These are phyloP conservation scores for Botryosphaeria dothidea DNA, from an alignment of 2,329 filamentous ascomycete genomes.

Conservation along the genomic window DNA sequence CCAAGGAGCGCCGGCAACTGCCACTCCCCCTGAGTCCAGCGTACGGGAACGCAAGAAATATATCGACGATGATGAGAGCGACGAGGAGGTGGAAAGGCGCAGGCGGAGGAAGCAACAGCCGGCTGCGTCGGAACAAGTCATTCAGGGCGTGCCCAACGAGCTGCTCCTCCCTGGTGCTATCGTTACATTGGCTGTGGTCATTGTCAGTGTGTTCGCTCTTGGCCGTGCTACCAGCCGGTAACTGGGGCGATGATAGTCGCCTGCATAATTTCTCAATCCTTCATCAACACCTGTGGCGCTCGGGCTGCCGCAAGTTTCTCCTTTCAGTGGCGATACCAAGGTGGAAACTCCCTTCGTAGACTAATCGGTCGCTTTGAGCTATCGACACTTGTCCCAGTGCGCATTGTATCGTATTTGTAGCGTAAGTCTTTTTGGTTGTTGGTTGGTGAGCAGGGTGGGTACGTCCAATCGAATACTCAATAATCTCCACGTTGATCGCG, in stretches of 20 bases:
- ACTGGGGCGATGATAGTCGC: not conserved
- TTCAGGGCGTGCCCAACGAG: slow-evolving; percentile 91
- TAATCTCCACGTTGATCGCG: not conserved
- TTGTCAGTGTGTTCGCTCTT: slow-evolving; percentile 89
- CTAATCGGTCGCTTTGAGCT: not conserved
- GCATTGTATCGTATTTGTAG: slow-evolving; percentile 1
- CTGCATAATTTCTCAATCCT: not conserved
- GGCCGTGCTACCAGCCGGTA: slow-evolving; percentile 62
- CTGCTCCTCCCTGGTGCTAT: slow-evolving; percentile 90
- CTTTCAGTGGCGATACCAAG: slow-evolving; percentile 10
- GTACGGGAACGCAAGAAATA: slow-evolving; percentile 49
- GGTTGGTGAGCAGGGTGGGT: not conserved
- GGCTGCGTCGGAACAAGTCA: slow-evolving; percentile 66
- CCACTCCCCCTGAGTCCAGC: slow-evolving; percentile 54
- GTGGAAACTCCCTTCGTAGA: slow-evolving; percentile 5
- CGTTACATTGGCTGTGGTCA: slow-evolving; percentile 90
- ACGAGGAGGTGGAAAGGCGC: slow-evolving; percentile 48
- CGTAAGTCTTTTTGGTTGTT: not conserved
- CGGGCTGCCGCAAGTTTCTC: not conserved
- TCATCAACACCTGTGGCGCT: not conserved
- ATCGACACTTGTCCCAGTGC: not conserved
- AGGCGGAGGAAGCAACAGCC: slow-evolving; percentile 47
- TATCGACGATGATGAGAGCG: slow-evolving; percentile 57
- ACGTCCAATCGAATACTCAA: not conserved
- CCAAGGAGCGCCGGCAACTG: slow-evolving; percentile 50